A percentile compares a stretch with the other conserved stretches of the same genome.
These are phyloP conservation scores for Sordariomycetes sp. DNA, from an alignment of 2,329 filamentous ascomycete species.

Conservation along the genomic window DNA sequence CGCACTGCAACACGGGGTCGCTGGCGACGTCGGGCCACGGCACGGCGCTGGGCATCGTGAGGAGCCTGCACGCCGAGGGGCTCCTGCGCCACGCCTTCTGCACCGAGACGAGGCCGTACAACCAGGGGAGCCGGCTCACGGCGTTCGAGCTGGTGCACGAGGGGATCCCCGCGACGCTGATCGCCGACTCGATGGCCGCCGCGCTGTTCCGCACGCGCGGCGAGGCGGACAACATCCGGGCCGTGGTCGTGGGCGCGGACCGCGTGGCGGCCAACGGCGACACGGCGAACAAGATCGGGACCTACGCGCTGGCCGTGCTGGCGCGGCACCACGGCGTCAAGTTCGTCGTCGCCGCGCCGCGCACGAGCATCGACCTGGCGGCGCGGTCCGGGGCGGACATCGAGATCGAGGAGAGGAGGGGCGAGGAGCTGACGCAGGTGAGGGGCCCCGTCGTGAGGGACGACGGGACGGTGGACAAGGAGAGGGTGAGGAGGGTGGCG, in stretches of 20 bases:
- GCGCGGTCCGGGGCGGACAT: constrained; percentile 73
- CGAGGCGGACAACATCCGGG: constrained; percentile 58
- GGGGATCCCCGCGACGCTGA: constrained; percentile 77
- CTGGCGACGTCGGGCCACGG: constrained; percentile 97
- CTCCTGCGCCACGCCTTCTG: constrained; percentile 79
- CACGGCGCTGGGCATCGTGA: constrained; percentile 88
- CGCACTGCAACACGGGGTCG: constrained; percentile 96
- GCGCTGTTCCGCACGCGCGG: constrained; percentile 62
- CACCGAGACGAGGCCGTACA: constrained; percentile 94
- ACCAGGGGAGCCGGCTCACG: constrained; percentile 90
- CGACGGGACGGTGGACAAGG: constrained; percentile 53
- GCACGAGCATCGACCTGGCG: constrained; percentile 82
- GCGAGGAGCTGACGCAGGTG: constrained; percentile 74
- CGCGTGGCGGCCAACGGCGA: constrained; percentile 93
- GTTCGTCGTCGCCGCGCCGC: constrained; percentile 89
- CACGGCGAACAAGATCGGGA: constrained; percentile 97
- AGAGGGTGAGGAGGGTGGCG: constrained; percentile 58
- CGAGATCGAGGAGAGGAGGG: constrained; percentile 78
- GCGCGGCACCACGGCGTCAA: constrained; percentile 81
- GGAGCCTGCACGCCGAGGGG: constrained; percentile 58
- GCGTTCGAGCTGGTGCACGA: constrained; percentile 96
- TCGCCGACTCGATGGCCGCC: constrained; percentile 95
- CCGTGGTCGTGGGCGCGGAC: constrained; percentile 90
- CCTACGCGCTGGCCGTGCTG: constrained; percentile 84
- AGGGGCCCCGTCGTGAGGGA: constrained; percentile 61